Evolutionary conservation across 73 alveolate species (phyloP).

Genomic region (Breviolum minutum): DNA sequence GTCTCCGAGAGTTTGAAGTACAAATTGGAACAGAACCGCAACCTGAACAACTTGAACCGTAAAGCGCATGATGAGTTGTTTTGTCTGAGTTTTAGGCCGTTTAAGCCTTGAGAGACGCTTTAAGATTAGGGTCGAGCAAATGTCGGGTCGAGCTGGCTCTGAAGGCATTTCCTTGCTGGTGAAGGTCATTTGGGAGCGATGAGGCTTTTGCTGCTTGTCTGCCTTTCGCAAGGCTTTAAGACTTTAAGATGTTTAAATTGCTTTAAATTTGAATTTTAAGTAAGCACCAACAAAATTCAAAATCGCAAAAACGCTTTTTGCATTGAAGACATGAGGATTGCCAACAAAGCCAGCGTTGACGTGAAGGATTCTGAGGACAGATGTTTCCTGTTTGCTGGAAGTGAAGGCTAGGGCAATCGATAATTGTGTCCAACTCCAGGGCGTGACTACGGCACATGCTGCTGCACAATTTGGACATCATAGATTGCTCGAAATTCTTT

Average conservation of each 20-base stretch:
- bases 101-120: too few relatives aligned
- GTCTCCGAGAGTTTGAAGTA: too few relatives aligned
- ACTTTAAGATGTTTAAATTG: neutral
- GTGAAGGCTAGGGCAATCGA: neutral
- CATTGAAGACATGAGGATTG: neutral
- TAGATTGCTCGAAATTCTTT: slow-evolving; percentile 1
- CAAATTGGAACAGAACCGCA: too few relatives aligned
- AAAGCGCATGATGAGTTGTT: too few relatives aligned
- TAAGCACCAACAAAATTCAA: too few relatives aligned
- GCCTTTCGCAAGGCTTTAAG: neutral
- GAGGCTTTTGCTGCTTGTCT: slow-evolving; percentile 37
- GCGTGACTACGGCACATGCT: slow-evolving; percentile 54
- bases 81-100: too few relatives aligned
- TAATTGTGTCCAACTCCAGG: neutral
- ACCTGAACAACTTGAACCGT: too few relatives aligned
- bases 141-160: too few relatives aligned
- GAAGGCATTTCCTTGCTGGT: slow-evolving; percentile 86
- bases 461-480: slow-evolving; percentile 82
- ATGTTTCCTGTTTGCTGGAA: neutral
- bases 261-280: neutral
- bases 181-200: slow-evolving; percentile 72
- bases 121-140: too few relatives aligned
- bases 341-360: neutral
- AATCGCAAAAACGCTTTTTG: neutral
- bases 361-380: slow-evolving; percentile 24